Base-by-base conservation (phyloP, 108 stramenopile genomes). In the Discostella pseudostelligera region DNA sequence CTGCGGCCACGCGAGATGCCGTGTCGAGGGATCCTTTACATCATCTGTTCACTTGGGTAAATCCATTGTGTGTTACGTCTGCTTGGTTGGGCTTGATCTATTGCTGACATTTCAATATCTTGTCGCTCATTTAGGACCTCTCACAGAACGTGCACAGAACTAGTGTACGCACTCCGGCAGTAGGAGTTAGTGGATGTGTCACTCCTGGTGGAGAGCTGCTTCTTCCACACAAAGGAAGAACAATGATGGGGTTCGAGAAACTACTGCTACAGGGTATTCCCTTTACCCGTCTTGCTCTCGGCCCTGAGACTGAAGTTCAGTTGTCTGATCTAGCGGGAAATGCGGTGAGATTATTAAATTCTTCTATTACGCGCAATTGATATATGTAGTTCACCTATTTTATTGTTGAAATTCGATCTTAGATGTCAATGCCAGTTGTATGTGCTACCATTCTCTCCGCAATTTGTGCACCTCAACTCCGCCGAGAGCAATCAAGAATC, bases 141-240 rank as follows among this genome's bases (percentile, higher is more conserved):
- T 76, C 72, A 3, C 87, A 88, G 37, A 88, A 86, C 56, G 87
- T 77, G 17, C 67, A 76, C 11, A 79, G 79, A 73, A 81, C 75
- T 36, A 80, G 64, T 17, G 70, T 73, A 53, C 71, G 88, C 13
- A 61, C 71, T 14, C 65, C 76, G 6, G 69, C 56, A 14, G 50
- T 59, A 10, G 88, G 88, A 46, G 69, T 86, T 25, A 65, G 78
- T 48, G 87, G 85, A 25, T 86, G 88, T 60, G 69, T 89, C 3
- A 86, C 85, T 26, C 88, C 88, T 17, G 88, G 85, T n/a, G 83
- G 85, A 28, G 88, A 89, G 25, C 65, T 89, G 28, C 69, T 89
- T 9, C 60, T 89, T 10, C 85, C 88, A 10, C 72, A 85, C 67
- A 48, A 54, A 40, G 88, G 88, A 19, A 58, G 88, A 43, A 67